These are phyloP conservation scores for Phytophthora fragariae DNA, from an alignment of 352 stramenopile genomes.

Conservation along the genomic window DNA sequence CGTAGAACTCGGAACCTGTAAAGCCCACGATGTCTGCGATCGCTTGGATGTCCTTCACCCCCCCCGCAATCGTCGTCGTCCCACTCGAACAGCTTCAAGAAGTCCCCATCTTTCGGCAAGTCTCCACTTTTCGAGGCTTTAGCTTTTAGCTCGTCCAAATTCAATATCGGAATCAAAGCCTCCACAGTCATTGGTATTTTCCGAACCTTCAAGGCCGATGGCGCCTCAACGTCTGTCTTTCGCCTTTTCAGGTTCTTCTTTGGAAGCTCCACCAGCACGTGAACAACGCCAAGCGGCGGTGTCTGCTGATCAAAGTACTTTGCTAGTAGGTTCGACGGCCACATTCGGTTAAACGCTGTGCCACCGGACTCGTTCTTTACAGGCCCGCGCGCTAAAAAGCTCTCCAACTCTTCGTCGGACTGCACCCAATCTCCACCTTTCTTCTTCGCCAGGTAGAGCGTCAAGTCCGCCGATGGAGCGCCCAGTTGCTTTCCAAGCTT, in stretches of 20 bases:
- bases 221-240: no score
- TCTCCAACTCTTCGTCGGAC: not conserved
- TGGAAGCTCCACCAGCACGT: no score
- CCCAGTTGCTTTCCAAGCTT: not conserved
- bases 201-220: no score
- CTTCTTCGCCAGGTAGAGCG: not conserved
- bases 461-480: not conserved
- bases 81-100: constrained; percentile 14
- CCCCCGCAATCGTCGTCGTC: constrained; percentile 2
- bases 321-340: no score
- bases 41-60: not conserved
- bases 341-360: not conserved
- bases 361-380: not conserved
- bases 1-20: not conserved
- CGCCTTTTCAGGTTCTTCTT: no score
- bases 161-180: no score
- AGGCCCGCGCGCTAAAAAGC: not conserved
- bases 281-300: no score
- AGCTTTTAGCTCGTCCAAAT: no score
- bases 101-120: not conserved
- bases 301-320: no score
- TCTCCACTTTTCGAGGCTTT: not conserved
- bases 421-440: not conserved
- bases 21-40: constrained; percentile 9
- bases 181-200: no score